Percentiles rank a stretch among this genome's conserved stretches.
phyloP scores from a whole-genome alignment of 2,329 filamentous ascomycete genomes.

The Paraconiothyrium sp. region DNA sequence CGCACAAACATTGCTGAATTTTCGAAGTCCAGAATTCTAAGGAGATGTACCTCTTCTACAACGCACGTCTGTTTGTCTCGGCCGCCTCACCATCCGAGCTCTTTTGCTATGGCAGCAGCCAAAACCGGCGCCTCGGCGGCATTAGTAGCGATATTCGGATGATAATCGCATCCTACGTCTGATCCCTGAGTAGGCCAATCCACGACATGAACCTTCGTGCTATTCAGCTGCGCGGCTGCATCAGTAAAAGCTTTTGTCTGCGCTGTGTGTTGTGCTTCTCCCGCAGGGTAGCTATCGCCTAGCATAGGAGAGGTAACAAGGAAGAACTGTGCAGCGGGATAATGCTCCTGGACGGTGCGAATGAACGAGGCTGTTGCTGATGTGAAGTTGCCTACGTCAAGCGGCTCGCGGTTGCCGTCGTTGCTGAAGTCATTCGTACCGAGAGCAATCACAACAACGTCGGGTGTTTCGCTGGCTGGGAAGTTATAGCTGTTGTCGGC shows the following conservation, averaged over 20 bases:
- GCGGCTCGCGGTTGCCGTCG: constrained; percentile 23
- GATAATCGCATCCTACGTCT: constrained; percentile 56
- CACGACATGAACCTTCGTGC: constrained; percentile 50
- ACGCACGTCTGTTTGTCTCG: not conserved
- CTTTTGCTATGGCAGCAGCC: constrained; percentile 23
- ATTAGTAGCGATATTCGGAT: constrained; percentile 54
- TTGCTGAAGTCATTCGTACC: constrained; percentile 58
- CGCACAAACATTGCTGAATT: not conserved
- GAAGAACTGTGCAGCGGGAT: constrained; percentile 52
- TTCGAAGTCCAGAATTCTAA: not conserved
- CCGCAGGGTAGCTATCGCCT: constrained; percentile 47
- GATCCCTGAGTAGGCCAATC: constrained; percentile 54
- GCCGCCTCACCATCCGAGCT: constrained; percentile 29
- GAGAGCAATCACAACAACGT: constrained; percentile 56
- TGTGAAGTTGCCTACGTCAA: constrained; percentile 24
- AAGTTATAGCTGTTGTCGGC: constrained; percentile 52
- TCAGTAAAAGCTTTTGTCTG: constrained; percentile 48
- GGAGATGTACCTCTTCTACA: not conserved
- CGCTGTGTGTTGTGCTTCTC: constrained; percentile 39
- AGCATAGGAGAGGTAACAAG: constrained; percentile 55
- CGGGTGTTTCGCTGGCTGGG: constrained; percentile 39
- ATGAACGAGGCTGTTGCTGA: constrained; percentile 41
- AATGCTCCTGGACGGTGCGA: constrained; percentile 46
- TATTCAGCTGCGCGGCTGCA: constrained; percentile 44
- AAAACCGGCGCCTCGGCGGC: constrained; percentile 41